Base-by-base conservation (phyloP, 768 basidiomycete species). In the Thelephora ganbajun region DNA sequence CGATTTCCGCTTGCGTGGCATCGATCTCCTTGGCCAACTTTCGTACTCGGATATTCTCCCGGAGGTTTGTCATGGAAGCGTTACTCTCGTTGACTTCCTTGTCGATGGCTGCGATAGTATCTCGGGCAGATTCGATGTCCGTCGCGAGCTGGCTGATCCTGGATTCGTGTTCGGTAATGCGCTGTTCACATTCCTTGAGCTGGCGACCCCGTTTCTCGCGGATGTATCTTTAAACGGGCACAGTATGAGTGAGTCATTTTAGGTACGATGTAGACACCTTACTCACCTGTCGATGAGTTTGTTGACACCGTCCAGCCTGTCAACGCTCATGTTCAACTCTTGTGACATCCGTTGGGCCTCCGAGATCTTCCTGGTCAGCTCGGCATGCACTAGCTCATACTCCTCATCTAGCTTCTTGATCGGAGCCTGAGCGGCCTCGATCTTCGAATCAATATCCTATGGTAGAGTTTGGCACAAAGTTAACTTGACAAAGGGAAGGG, bases 1-100 rank as follows among this genome's bases (percentile, higher is more conserved):
- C 79, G 47, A 96, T 83, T 61, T 91, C 72, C 11, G 66, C 69
- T 57, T 87, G 77, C 6, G 80, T 78, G 1, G 69, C 68, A 23
- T 66, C 68, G 23, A 96, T 83, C 47, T 88, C 77, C 42, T 70
- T 67, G 48, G 71, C 69, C 19, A 89, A 68, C 56, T 75, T 74
- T 49, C 89, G 71, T 47, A 88, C 77, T 3, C 85, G 77, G 41
- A 90, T 66, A 61, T 97, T 99, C 60, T 91, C 86, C 51, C 83
- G 76, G 47, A 89, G 62, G 61, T 81, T 85, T 20, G 80, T 74
- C 43, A 80, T 59, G 11, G 72, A 72, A 34, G 83, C 77, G 44
- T 78, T 81, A 51, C 83, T 74, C 54, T 83, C 80, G 59, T 79
- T 80, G 59, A 91, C 79, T 57, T 91, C 84, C 58, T 78, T 80